Evolutionary conservation across 2,329 filamentous ascomycete genomes (phyloP).

Genomic region (Botryotinia calthae): DNA sequence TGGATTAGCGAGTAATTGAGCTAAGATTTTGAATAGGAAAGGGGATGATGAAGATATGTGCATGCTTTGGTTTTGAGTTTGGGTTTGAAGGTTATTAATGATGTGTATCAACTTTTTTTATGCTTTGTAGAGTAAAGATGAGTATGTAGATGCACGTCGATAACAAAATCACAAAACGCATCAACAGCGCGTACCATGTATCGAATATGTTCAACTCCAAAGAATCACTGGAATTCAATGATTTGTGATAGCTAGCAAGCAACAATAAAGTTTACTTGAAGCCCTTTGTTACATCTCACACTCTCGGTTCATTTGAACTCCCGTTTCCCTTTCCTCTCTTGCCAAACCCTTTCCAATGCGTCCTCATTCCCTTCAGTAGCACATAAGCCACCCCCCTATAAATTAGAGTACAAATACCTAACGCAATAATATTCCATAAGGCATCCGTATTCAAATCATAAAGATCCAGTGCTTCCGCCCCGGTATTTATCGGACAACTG

Average conservation of each 20-base stretch:
- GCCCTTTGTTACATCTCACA: neutral
- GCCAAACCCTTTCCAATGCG: conserved; percentile 45
- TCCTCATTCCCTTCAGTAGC: conserved; percentile 54
- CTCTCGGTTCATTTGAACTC: neutral
- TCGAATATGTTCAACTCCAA: neutral
- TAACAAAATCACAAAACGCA: neutral
- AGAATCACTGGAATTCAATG: neutral
- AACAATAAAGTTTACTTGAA: neutral
- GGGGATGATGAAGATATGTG: neutral
- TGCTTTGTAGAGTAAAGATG: neutral
- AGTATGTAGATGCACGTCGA: neutral
- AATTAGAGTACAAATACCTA: conserved; percentile 61
- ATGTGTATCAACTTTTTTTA: neutral
- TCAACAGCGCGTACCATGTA: neutral
- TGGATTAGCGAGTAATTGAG: neutral
- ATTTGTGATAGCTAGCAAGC: neutral
- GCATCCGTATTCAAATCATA: conserved; percentile 65
- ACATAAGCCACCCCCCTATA: conserved; percentile 65
- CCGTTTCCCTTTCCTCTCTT: neutral
- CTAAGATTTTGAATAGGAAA: neutral
- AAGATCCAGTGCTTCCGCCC: conserved; percentile 63
- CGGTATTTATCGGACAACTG: conserved; percentile 61
- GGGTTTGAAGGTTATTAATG: neutral
- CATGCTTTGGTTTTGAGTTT: neutral
- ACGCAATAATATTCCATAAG: conserved; percentile 57